Base-by-base conservation (phyloP, 129 eudicot genomes). In the Cynara cardunculus region DNA sequence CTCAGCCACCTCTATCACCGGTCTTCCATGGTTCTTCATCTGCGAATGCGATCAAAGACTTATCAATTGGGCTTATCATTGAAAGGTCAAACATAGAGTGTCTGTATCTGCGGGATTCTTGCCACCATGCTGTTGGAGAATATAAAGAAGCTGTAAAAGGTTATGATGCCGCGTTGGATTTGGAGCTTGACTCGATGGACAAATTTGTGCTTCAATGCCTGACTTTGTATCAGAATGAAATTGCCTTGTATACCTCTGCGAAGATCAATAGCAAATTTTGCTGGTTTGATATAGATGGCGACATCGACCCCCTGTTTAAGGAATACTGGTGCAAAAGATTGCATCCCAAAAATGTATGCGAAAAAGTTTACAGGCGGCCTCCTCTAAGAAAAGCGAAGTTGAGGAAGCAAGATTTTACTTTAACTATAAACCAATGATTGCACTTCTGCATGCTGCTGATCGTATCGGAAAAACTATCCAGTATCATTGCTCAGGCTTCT, bases 211-310 rank as follows among this genome's bases (percentile, higher is more conserved):
- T 95, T 80, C 99, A 95, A 66, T 95, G 99, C 79, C 87, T 90
- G 73, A 97, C 97, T 74, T 95, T 95, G 85, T 95, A 95, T 83
- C 99, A 95, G 99, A 95, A 95, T 88, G 99, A 95, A 79, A 95
- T 95, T 78, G 97, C 94, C 75, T 73, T 95, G 28, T 95, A 95
- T 81, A 95, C 99, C 31, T 94, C 99, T 80, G 92, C 99, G 24
- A 95, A 90, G 90, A 68, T 95, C 74, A 90, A 82, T 83, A 90
- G 93, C 30, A 97, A 95, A 75, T 95, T 95, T 76, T 83, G 87
- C 81, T 92, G 97, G 99, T 95, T 95, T 90, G 97, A 95, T 82
- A 90, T 92, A 84, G 99, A 95, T 78, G 93, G 89, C 14, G 99
- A 95, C 37, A 87, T 95, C 49, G 92, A 95, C 85, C 97, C 99